Evolutionary conservation across 179 eudicot genomes (phyloP), one percentile per base, ranked within the genome.

Genomic region (Heliamphora pulchella): DNA sequence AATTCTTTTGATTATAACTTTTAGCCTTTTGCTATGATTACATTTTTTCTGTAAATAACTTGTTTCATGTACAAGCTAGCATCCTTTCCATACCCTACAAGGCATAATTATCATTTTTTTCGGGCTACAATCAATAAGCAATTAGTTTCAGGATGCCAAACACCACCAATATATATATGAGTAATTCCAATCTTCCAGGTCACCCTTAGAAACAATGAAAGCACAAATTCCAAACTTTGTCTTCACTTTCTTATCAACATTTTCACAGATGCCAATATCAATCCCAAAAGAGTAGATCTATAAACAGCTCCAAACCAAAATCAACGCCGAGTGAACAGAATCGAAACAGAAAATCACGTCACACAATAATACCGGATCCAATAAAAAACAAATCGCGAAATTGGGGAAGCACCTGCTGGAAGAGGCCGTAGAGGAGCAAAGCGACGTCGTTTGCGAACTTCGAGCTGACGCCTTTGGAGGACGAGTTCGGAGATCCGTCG

Each of bases 401-500:
- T 31, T 9, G 7, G 5, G 5, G n/a, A 55, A 8, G 2, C 44
- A 96, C 99, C 97, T 96, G 98, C 80, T 92, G 98, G 78, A 91
- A 87, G 68, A 96, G 92, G 18, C 84, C 98, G 83, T 92, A 94
- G 84, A 96, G 98, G 64, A 96, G 82, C 62, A 94, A 87, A 66
- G 98, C 93, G 54, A 80, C 87, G 57, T 96, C 98, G 82, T 83
- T 90, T 31, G 91, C 78, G 90, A 94, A 96, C 84, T 88, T 94
- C 74, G 98, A 90, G 81, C 76, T 85, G 80, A 89, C 85, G 75
- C 72, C 81, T 71, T 90, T 89, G 61, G 89, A 57, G 43, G 87
- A 78, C 2, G 94, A 82, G 75, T 75, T 82, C 10, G 96, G 84
- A 74, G 99, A 94, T 89, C 97, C 98, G 81, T 85, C 90, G 79